These are phyloP conservation scores for Paramecium octaurelia DNA, from an alignment of 73 alveolate genomes.

Conservation along the genomic window DNA sequence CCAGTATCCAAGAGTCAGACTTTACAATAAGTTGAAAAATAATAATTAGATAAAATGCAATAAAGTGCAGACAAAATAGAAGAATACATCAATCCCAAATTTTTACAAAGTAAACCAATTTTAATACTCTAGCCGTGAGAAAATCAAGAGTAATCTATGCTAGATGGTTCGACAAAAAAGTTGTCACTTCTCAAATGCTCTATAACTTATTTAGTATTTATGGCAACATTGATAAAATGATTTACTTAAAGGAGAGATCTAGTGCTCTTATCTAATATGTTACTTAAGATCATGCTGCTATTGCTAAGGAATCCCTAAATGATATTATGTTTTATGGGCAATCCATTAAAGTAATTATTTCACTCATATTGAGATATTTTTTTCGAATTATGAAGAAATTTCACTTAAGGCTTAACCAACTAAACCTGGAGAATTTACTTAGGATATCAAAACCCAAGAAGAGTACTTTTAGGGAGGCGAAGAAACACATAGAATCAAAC, in stretches of 20 bases:
- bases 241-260: constrained; percentile 55
- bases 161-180: constrained; percentile 56
- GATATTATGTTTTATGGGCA: constrained; percentile 54
- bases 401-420: background rate
- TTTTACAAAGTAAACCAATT: background rate
- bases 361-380: background rate
- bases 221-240: constrained; percentile 55
- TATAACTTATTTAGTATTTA: constrained; percentile 50
- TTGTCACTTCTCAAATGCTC: constrained; percentile 54
- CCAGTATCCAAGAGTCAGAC: background rate
- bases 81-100: constrained; percentile 30
- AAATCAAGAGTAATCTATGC: constrained; percentile 62
- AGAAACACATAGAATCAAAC: constrained; percentile 42
- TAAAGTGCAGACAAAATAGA: constrained; percentile 17
- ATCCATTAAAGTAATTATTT: constrained; percentile 46
- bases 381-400: constrained; percentile 15
- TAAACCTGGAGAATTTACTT: background rate
- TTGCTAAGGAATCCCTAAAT: constrained; percentile 56
- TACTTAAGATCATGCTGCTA: constrained; percentile 54
- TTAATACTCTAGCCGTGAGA: background rate
- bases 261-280: constrained; percentile 47
- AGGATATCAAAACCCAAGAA: background rate
- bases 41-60: background rate
- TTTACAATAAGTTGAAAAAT: background rate
- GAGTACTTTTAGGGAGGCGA: constrained; percentile 38